Evolutionary conservation across 1,139 yeast species (phyloP).

Genomic region (Hyphopichia khmerensis): DNA sequence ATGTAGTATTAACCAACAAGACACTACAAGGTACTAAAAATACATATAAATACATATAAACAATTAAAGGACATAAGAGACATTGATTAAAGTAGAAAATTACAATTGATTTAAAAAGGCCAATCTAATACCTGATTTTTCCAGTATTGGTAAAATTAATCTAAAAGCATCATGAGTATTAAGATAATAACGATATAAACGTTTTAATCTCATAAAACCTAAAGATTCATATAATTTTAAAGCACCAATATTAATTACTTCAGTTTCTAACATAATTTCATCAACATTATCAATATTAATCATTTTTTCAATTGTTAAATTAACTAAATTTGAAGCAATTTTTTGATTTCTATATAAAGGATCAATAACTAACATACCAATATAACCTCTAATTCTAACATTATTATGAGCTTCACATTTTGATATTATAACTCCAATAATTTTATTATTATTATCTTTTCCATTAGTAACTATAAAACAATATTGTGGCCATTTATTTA

Average conservation of each 20-base stretch:
- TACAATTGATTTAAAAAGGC: slow-evolving; percentile 29
- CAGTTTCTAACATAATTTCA: slow-evolving; percentile 90
- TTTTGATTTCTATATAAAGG: slow-evolving; percentile 71
- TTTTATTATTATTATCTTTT: slow-evolving; percentile 5
- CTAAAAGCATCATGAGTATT: slow-evolving; percentile 93
- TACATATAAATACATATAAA: no score
- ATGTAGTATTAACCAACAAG: no score
- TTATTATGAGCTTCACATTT: slow-evolving; percentile 79
- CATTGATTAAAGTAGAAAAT: no score
- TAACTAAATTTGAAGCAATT: slow-evolving; percentile 73
- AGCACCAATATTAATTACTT: slow-evolving; percentile 79
- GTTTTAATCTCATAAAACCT: slow-evolving; percentile 80
- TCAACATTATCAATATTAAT: slow-evolving; percentile 60
- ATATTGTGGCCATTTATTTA: slow-evolving; percentile 48
- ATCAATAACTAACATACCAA: slow-evolving; percentile 92
- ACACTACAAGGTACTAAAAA: no score
- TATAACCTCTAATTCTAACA: slow-evolving; percentile 77
- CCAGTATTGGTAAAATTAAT: slow-evolving; percentile 49
- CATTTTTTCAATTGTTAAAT: slow-evolving; percentile 66
- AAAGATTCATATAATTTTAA: slow-evolving; percentile 75
- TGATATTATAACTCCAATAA: slow-evolving; percentile 83
- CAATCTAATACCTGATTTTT: slow-evolving; percentile 27
- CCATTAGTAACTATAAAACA: slow-evolving; percentile 35
- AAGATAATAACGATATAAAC: slow-evolving; percentile 82
- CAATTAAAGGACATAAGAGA: no score